Conservation (phyloP, 192 early-diverging fungal species). For the Podila minutissima region DNA sequence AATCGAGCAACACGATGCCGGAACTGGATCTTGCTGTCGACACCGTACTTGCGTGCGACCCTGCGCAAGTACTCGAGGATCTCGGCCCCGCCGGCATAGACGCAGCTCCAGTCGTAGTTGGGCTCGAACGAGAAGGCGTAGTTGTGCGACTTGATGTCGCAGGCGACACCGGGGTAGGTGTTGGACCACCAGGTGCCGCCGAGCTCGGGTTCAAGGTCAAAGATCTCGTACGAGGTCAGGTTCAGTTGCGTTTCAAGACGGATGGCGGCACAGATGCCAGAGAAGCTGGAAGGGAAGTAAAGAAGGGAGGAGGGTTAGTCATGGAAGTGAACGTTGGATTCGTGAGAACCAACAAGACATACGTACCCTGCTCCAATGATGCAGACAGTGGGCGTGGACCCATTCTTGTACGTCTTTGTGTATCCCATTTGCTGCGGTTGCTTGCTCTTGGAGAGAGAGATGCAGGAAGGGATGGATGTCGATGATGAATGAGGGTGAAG, state of each 20-base stretch:
- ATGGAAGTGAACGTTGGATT: neutral
- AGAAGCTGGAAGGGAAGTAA: constrained; percentile 32
- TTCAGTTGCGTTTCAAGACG: constrained; percentile 57
- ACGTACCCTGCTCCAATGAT: constrained; percentile 58
- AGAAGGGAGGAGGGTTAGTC: neutral
- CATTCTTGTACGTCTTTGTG: constrained; percentile 50
- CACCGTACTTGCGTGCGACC: constrained; percentile 50
- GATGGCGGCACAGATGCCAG: constrained; percentile 63
- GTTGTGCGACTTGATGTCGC: constrained; percentile 59
- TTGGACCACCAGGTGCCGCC: constrained; percentile 65
- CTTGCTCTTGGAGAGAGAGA: neutral
- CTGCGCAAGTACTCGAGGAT: constrained; percentile 52
- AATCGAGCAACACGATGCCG: constrained; percentile 48
- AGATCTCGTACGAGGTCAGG: constrained; percentile 49
- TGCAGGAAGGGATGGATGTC: neutral
- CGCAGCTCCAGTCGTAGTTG: constrained; percentile 57
- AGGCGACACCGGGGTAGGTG: constrained; percentile 61
- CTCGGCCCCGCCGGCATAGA: constrained; percentile 52
- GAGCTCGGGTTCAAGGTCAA: constrained; percentile 55
- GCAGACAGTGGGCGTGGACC: constrained; percentile 40
- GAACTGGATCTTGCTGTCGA: constrained; percentile 55
- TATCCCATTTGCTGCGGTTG: constrained; percentile 6
- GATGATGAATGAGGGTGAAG: neutral
- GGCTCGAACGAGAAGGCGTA: constrained; percentile 52
- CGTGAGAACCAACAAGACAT: neutral